These are phyloP conservation scores for Ganoderma boninense DNA, from an alignment of 1,284 basidiomycete genomes.

Conservation along the genomic window DNA sequence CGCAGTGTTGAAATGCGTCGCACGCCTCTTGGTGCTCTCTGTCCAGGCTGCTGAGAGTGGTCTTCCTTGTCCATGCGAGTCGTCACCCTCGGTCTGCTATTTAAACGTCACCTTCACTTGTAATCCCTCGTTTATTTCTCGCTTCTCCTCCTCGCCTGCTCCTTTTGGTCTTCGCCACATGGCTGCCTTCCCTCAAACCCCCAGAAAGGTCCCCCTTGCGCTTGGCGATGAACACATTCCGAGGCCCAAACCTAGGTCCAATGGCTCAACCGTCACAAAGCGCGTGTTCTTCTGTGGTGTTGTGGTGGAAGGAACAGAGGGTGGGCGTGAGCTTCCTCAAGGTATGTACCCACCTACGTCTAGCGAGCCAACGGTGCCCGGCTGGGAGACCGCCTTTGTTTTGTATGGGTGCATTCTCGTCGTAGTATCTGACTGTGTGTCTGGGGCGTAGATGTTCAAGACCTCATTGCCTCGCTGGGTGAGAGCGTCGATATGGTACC, in stretches of 20 bases:
- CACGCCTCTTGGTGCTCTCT: not conserved
- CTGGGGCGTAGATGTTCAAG: conserved; percentile 69
- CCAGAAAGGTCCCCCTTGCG: conserved; percentile 77
- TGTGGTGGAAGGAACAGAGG: conserved; percentile 80
- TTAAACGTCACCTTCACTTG: conserved; percentile 18
- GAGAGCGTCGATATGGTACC: conserved; percentile 59
- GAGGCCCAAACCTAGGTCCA: conserved; percentile 37
- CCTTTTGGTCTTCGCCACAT: conserved; percentile 36
- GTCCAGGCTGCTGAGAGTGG: not conserved
- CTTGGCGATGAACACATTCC: conserved; percentile 64
- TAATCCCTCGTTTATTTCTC: conserved; percentile 16
- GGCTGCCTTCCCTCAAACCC: conserved; percentile 58
- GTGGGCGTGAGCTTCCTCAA: conserved; percentile 70
- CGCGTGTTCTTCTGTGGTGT: conserved; percentile 85
- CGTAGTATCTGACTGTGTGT: conserved; percentile 10
- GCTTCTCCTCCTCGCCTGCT: conserved; percentile 18
- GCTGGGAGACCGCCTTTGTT: not conserved
- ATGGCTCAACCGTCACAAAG: conserved; percentile 58
- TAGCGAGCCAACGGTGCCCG: not conserved
- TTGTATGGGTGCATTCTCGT: not conserved
- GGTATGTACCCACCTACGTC: conserved; percentile 52
- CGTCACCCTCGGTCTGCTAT: conserved; percentile 1
- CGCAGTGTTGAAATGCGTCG: not conserved
- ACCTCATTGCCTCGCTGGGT: conserved; percentile 79
- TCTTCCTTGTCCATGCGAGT: not conserved